A percentile compares a stretch with the other conserved stretches of the same genome.
Conservation (phyloP, 2,329 filamentous ascomycete genomes). For the Thyridium curvatum region DNA sequence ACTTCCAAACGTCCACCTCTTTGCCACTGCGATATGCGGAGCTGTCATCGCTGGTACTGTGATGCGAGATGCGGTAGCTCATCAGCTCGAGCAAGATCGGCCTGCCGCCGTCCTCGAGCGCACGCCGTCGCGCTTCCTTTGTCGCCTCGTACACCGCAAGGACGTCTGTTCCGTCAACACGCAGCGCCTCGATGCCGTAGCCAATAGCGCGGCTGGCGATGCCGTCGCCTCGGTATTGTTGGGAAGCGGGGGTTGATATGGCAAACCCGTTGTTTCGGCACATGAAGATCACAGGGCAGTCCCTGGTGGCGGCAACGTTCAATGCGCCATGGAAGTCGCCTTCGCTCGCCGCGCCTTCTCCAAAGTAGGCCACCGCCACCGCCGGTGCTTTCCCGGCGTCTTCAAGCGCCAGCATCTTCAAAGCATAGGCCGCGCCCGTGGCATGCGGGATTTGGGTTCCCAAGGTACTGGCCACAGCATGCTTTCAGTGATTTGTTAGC, state of each 20-base stretch:
- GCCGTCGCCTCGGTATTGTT: conserved; percentile 87
- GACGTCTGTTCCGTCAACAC: conserved; percentile 91
- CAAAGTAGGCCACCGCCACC: conserved; percentile 80
- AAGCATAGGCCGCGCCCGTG: conserved; percentile 76
- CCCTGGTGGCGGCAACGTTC: conserved; percentile 83
- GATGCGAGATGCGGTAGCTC: not conserved
- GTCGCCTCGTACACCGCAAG: conserved; percentile 82
- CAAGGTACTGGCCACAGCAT: conserved; percentile 57
- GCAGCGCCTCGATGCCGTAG: conserved; percentile 90
- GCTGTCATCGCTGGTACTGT: not conserved
- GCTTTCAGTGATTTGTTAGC: too few relatives aligned
- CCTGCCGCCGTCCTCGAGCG: not conserved
- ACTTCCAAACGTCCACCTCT: too few relatives aligned
- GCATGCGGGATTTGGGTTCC: conserved; percentile 89
- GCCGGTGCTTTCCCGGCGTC: conserved; percentile 62
- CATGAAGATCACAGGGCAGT: conserved; percentile 84
- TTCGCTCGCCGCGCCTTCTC: conserved; percentile 83
- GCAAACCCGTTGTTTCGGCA: conserved; percentile 92
- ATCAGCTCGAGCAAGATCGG: not conserved
- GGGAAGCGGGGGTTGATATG: conserved; percentile 81
- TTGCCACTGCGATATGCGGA: not conserved
- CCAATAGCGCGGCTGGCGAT: conserved; percentile 82
- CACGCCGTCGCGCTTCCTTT: conserved; percentile 21
- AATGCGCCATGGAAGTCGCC: conserved; percentile 89
- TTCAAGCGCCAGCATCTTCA: conserved; percentile 73